Evolutionary conservation across 768 basidiomycete genomes (phyloP).

Genomic region (Pilatotrama ljubarskyi): DNA sequence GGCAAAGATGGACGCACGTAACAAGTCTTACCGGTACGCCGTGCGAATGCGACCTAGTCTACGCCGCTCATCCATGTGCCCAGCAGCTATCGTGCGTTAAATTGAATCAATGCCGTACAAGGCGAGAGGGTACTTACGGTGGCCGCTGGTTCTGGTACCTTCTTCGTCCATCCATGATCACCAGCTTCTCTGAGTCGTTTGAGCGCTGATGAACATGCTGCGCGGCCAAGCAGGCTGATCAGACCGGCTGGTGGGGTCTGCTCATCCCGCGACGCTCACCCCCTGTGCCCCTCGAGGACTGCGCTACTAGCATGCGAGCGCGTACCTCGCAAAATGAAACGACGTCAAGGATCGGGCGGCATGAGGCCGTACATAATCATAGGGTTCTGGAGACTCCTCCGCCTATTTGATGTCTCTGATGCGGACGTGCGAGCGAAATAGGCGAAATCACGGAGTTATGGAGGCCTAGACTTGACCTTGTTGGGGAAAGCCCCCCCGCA

Average conservation of each 20-base stretch:
- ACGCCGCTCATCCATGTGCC: neutral
- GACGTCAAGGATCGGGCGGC: neutral
- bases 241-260: neutral
- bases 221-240: neutral
- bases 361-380: neutral
- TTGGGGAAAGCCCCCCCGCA: no score
- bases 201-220: neutral
- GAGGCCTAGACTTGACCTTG: neutral
- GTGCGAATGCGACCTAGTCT: neutral
- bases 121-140: neutral
- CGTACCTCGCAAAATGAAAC: neutral
- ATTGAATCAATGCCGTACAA: no score
- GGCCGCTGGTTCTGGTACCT: neutral
- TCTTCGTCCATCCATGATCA: neutral
- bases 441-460: no score
- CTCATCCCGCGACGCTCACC: neutral
- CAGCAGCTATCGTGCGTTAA: no score
- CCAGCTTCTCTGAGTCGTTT: neutral
- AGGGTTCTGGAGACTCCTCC: neutral
- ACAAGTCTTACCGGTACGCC: neutral
- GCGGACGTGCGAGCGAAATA: no score
- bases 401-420: neutral
- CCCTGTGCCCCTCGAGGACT: neutral
- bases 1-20: constrained; percentile 1
- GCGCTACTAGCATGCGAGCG: no score